A percentile compares a stretch with the other conserved stretches of the same genome.
phyloP scores from a whole-genome alignment of 768 basidiomycete species.

The Suillus cothurnatus region DNA sequence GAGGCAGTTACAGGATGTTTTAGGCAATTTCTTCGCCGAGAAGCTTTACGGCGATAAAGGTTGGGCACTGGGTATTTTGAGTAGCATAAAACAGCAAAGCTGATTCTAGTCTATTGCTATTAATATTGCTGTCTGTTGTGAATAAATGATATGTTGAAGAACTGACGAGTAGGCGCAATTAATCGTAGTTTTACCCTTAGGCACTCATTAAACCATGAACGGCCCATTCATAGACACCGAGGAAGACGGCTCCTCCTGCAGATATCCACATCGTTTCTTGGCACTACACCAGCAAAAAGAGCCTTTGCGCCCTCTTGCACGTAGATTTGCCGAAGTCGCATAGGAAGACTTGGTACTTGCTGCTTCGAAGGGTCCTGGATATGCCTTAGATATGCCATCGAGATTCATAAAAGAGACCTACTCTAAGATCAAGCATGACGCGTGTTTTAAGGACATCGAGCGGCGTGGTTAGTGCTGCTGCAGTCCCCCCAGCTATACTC shows the following conservation, averaged over 20 bases:
- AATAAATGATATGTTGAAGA: constrained; percentile 12
- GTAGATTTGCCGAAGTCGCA: constrained; percentile 69
- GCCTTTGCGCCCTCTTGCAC: constrained; percentile 68
- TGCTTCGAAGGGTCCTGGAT: constrained; percentile 52
- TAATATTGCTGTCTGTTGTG: neutral
- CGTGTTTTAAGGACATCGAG: constrained; percentile 96
- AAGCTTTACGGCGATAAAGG: constrained; percentile 56
- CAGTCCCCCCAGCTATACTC: constrained; percentile 88
- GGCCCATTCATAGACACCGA: constrained; percentile 94
- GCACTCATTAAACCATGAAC: constrained; percentile 49
- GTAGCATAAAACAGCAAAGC: constrained; percentile 24
- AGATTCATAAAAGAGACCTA: constrained; percentile 36
- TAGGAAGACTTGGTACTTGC: constrained; percentile 54
- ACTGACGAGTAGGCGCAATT: constrained; percentile 11
- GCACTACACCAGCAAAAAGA: constrained; percentile 85
- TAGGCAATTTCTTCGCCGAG: constrained; percentile 68
- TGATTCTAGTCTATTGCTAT: constrained; percentile 4
- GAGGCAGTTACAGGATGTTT: constrained; percentile 47
- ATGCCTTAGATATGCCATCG: neutral
- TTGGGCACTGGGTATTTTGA: constrained; percentile 66
- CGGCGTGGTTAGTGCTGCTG: constrained; percentile 90
- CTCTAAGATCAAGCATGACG: constrained; percentile 91
- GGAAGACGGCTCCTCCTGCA: constrained; percentile 93
- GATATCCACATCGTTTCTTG: constrained; percentile 97
- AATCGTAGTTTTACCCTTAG: neutral